Evolutionary conservation across 2,329 filamentous ascomycete genomes (phyloP).

Genomic region (Dichotomopilus funicola): DNA sequence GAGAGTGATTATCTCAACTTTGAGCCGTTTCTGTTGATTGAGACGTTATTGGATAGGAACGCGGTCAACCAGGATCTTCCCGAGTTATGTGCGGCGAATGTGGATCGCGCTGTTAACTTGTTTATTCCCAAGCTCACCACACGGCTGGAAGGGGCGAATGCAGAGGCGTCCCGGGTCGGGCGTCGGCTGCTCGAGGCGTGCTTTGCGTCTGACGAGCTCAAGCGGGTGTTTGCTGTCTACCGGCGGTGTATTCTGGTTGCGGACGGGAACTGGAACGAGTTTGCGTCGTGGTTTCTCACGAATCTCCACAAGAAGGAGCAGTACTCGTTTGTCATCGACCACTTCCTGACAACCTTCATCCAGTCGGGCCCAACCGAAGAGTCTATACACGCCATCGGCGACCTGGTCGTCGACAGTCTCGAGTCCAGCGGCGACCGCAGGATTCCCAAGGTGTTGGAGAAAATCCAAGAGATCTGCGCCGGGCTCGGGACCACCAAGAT

Average conservation of each 20-base stretch:
- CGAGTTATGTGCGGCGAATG: constrained; percentile 2
- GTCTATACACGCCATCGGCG: constrained; percentile 25
- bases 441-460: constrained; percentile 27
- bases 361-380: constrained; percentile 20
- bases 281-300: constrained; percentile 29
- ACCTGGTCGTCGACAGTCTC: constrained; percentile 30
- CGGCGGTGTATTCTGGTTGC: constrained; percentile 27
- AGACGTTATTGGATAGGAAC: constrained; percentile 22
- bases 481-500: constrained; percentile 17
- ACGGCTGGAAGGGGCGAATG: constrained; percentile 9
- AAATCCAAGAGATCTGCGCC: constrained; percentile 25
- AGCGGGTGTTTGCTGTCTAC: constrained; percentile 27
- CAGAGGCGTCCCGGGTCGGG: constrained; percentile 20
- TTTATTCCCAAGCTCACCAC: constrained; percentile 29
- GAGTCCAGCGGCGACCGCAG: constrained; percentile 26
- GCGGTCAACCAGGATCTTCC: constrained; percentile 4
- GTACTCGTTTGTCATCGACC: constrained; percentile 29
- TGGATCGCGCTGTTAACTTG: constrained; percentile 26
- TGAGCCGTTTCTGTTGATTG: constrained; percentile 31
- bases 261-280: constrained; percentile 20
- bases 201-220: constrained; percentile 21
- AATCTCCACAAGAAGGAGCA: constrained; percentile 27
- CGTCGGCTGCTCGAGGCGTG: constrained; percentile 27
- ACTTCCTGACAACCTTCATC: constrained; percentile 30
- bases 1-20: constrained; percentile 32